Base-by-base conservation (phyloP, 1,284 basidiomycete genomes). In the Phellopilus nigrolimitatus region DNA sequence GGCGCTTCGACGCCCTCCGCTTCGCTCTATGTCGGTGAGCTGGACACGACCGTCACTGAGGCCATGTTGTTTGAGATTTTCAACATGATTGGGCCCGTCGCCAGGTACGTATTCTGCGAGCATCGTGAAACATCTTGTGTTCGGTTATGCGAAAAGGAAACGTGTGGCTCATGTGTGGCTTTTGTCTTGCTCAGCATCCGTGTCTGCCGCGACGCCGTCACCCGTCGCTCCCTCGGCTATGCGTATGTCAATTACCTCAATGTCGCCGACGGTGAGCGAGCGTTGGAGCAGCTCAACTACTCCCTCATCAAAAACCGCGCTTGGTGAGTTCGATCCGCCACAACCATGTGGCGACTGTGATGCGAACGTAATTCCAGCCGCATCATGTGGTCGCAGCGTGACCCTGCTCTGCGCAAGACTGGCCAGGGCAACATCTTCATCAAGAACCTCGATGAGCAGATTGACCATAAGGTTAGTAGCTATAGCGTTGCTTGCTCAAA, bases 311-410 rank as follows among this genome's bases (percentile, higher is more conserved):
- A 98, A 80, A 88, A 88, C 71, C 91, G 93, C 65, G 88, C 97
- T 59, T 99, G 97, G 88, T 89, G 61, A 61, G 78, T 33, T 25
- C 25, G 19, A 24, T 34, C 30, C n/a, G 17, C 39, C 19, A 43
- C 25, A 45, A 27, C 25, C 22, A 36, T 52, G 43, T 52, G 50
- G 43, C 50, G 50, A 47, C 28, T 25, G 21, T 49, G 21, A 31
- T 46, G 25, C 45, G 45, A 25, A 58, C 58, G 54, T 49, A 50
- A 51, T 58, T 49, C 55, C 60, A 91, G 88, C 79, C 94, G 97
- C 66, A 99, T 99, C 79, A 99, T 99, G 97, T 98, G 97, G 95
- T 98, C 95, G 65, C 95, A 99, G 82, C 92, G 97, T 69, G 97
- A 99, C 77, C 97, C 97, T 57, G 91, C 93, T 62, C 84, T 99